Percentiles rank a stretch among this genome's conserved stretches.
These are phyloP conservation scores for Crotalaria pallida DNA, from an alignment of 306 rosid genomes.

Conservation along the genomic window DNA sequence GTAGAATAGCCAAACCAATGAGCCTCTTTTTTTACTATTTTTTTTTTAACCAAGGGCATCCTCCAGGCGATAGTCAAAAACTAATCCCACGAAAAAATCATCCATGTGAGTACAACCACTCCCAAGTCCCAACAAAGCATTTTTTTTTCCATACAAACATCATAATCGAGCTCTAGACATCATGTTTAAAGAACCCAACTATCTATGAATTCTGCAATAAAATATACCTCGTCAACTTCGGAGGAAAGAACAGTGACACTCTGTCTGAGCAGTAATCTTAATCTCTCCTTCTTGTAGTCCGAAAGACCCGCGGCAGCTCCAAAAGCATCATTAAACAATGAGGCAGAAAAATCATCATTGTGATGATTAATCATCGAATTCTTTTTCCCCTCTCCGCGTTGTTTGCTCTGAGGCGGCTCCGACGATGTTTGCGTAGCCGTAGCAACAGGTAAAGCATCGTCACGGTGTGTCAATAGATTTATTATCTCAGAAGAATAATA, in stretches of 20 bases:
- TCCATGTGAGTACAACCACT: too few species aligned
- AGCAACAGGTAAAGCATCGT: constrained; percentile 32
- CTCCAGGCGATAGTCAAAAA: too few species aligned
- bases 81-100: too few species aligned
- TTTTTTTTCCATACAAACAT: too few species aligned
- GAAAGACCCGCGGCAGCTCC: constrained; percentile 51
- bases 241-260: constrained; percentile 59
- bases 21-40: background rate
- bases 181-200: too few species aligned
- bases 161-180: too few species aligned
- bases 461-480: constrained; percentile 54
- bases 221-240: constrained; percentile 82
- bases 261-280: constrained; percentile 64
- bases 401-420: constrained; percentile 19
- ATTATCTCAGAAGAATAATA: constrained; percentile 50
- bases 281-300: constrained; percentile 48
- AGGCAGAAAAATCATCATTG: constrained; percentile 12
- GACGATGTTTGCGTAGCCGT: constrained; percentile 24
- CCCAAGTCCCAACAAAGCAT: too few species aligned
- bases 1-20: background rate
- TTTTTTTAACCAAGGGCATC: too few species aligned
- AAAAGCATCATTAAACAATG: constrained; percentile 39
- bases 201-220: too few species aligned
- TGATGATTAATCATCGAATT: constrained; percentile 14
- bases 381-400: constrained; percentile 18